Conservation (phyloP, 2,329 filamentous ascomycete genomes). For the Pestalotiopsis sp. region DNA sequence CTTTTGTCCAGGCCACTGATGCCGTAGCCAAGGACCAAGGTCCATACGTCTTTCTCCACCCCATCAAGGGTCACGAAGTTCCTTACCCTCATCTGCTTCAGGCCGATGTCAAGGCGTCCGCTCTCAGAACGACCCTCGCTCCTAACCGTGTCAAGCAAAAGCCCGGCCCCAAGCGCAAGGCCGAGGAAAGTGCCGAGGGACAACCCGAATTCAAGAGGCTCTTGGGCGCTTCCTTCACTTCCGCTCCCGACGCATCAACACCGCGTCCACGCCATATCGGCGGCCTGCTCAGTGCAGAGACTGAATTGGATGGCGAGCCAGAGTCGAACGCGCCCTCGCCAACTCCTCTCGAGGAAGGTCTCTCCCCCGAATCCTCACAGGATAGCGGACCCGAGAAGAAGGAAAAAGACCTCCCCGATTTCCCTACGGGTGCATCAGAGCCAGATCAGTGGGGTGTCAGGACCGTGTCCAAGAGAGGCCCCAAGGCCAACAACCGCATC, state of each 20-base stretch:
- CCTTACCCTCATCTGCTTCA: conserved; percentile 30
- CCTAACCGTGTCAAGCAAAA: conserved; percentile 29
- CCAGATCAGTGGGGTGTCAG: conserved; percentile 57
- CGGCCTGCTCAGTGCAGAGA: conserved; percentile 39
- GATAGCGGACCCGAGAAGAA: conserved; percentile 25
- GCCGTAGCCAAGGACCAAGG: conserved; percentile 27
- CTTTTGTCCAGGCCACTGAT: conserved; percentile 25
- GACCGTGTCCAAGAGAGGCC: conserved; percentile 44
- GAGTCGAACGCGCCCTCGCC: conserved; percentile 36
- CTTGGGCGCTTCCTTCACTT: conserved; percentile 33
- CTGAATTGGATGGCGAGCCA: conserved; percentile 32
- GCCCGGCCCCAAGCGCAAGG: conserved; percentile 49
- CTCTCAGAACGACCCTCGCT: conserved; percentile 29
- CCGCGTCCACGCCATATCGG: conserved; percentile 43
- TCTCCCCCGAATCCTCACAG: conserved; percentile 25
- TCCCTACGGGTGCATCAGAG: conserved; percentile 44
- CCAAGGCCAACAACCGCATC: conserved; percentile 53
- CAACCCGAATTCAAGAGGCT: conserved; percentile 53
- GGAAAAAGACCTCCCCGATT: conserved; percentile 30
- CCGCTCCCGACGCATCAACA: conserved; percentile 32
- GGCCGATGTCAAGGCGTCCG: conserved; percentile 37
- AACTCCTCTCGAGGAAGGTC: conserved; percentile 22
- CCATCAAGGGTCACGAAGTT: conserved; percentile 32
- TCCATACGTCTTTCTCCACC: conserved; percentile 23
- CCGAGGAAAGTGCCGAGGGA: conserved; percentile 51